Evolutionary conservation across 2,329 filamentous ascomycete genomes (phyloP).

Genomic region (Raffaelea ambrosiae): DNA sequence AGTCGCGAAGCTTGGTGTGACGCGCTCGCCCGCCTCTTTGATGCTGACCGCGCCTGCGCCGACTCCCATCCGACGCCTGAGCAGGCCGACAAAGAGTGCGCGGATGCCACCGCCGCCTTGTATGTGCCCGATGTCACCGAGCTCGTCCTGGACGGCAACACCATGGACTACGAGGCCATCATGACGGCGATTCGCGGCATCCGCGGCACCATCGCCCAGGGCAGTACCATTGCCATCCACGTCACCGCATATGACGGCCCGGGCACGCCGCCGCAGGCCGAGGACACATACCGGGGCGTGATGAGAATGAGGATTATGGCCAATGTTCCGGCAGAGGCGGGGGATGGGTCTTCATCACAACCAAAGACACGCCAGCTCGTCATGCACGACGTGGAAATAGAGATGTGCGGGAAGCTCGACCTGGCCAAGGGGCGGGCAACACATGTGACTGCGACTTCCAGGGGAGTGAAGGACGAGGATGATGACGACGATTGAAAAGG

Average conservation of each 20-base stretch:
- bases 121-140: constrained; percentile 55
- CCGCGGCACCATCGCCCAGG: constrained; percentile 52
- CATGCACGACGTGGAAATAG: constrained; percentile 2
- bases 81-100: background rate
- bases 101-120: constrained; percentile 45
- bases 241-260: constrained; percentile 62
- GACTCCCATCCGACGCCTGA: background rate
- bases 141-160: constrained; percentile 38
- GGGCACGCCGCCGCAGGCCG: constrained; percentile 60
- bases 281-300: constrained; percentile 60
- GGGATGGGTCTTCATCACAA: too few species aligned
- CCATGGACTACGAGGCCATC: constrained; percentile 5
- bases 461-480: too few species aligned
- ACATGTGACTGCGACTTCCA: too few species aligned
- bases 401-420: constrained; percentile 34
- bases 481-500: too few species aligned
- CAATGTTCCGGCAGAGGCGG: background rate
- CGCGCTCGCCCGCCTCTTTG: constrained; percentile 6
- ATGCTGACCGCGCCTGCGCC: background rate
- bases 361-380: too few species aligned
- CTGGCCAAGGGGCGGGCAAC: constrained; percentile 29
- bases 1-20: constrained; percentile 58
- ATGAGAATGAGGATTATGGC: constrained; percentile 36
- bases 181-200: constrained; percentile 56
- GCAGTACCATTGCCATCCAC: constrained; percentile 64